These are phyloP conservation scores for Aspergillus pseudoviridinutans DNA, from an alignment of 2,329 filamentous ascomycete species.

Conservation along the genomic window DNA sequence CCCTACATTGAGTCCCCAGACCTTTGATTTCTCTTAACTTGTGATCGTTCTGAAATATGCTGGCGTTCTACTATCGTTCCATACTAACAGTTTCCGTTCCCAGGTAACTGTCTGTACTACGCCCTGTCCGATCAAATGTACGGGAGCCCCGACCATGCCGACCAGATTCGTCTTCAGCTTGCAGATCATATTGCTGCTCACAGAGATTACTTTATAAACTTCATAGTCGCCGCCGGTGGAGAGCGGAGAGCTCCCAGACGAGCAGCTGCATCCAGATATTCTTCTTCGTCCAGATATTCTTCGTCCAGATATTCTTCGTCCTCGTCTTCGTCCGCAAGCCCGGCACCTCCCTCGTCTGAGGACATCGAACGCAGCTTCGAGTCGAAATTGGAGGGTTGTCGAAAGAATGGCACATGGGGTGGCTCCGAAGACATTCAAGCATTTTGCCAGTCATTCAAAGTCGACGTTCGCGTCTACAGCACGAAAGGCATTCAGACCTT, in stretches of 20 bases:
- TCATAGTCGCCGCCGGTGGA: conserved; percentile 55
- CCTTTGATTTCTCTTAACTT: conserved; percentile 4
- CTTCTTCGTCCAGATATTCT: conserved; percentile 47
- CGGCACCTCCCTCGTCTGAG: conserved; percentile 41
- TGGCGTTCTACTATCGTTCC: background rate
- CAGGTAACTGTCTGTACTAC: conserved; percentile 68
- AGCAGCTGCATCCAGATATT: conserved; percentile 44
- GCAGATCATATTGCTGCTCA: conserved; percentile 61
- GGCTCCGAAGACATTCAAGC: conserved; percentile 66
- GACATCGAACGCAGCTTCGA: conserved; percentile 57
- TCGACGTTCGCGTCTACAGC: conserved; percentile 60
- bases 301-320: conserved; percentile 48
- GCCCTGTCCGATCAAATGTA: conserved; percentile 65
- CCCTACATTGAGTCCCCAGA: conserved; percentile 15
- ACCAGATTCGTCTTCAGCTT: conserved; percentile 55
- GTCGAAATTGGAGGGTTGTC: conserved; percentile 57
- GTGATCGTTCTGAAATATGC: background rate
- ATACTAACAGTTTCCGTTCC: conserved; percentile 20
- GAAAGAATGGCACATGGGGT: conserved; percentile 58
- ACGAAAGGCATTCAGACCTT: conserved; percentile 37
- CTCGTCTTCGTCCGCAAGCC: conserved; percentile 44
- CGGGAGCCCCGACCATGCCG: conserved; percentile 55
- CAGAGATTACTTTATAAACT: conserved; percentile 60
- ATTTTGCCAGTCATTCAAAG: conserved; percentile 59
- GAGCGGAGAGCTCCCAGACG: conserved; percentile 57